Conservation (phyloP, 139 green algal species). For the Asterochloris erici region DNA sequence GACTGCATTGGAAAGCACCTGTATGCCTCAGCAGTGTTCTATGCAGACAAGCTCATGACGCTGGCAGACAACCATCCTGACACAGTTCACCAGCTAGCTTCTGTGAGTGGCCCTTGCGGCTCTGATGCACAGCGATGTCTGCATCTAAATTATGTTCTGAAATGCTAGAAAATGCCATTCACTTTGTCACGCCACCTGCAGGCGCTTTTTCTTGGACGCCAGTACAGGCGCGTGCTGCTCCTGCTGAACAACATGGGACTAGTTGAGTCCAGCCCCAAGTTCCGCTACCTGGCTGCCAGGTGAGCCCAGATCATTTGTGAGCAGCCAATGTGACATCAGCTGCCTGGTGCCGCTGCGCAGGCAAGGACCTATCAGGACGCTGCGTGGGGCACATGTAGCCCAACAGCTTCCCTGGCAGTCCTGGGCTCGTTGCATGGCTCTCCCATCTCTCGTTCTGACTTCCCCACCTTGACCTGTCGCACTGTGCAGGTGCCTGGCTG, state of each 20-base stretch:
- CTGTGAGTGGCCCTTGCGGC: not conserved
- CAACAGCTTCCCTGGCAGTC: no score
- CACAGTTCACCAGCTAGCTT: not conserved
- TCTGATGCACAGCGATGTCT: not conserved
- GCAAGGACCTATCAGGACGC: no score
- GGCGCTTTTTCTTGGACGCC: slow-evolving; percentile 65
- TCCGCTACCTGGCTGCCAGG: slow-evolving; percentile 71
- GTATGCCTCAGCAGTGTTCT: slow-evolving; percentile 86
- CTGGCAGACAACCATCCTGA: slow-evolving; percentile 50
- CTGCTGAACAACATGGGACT: slow-evolving; percentile 50
- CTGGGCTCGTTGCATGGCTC: no score
- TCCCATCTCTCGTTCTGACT: no score
- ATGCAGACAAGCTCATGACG: slow-evolving; percentile 91
- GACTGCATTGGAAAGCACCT: slow-evolving; percentile 90
- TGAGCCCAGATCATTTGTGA: slow-evolving; percentile 4
- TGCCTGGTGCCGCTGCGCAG: not conserved
- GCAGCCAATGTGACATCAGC: not conserved
- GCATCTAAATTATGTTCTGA: no score
- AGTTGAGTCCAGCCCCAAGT: slow-evolving; percentile 50
- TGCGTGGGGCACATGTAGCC: no score
- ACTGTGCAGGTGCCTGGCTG: slow-evolving; percentile 58
- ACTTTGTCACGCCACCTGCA: slow-evolving; percentile 24
- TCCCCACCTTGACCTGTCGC: slow-evolving; percentile 4
- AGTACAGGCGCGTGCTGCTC: slow-evolving; percentile 64
- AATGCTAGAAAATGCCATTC: not conserved